Evolutionary conservation across 495 filamentous ascomycete genomes (phyloP), one percentile per base, ranked within the genome.

Genomic region (Aspergillus bertholletiae): DNA sequence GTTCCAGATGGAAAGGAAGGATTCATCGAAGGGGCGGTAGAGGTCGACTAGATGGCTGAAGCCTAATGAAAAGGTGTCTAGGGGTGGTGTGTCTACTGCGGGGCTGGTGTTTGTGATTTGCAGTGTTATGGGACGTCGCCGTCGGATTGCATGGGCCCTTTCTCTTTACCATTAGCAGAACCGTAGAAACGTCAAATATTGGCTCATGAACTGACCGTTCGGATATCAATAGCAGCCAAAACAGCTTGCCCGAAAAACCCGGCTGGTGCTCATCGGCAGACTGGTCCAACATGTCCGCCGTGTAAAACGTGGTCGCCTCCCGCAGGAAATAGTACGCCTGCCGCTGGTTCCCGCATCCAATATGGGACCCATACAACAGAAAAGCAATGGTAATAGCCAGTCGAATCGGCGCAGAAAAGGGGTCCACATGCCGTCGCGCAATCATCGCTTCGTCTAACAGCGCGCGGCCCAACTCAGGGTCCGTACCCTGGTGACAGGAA

Each of bases 121-220:
- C 3, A 88, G 80, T 24, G 82, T 84, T 58, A 92, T 80, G 9
- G 89, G 88, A 48, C 86, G 83, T 58, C 87, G 84, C 56, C 83
- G 83, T 59, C 88, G 86, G 22, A 93, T 75, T 17, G 88, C 89
- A 68, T 89, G 90, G 17, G 87, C 74, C n/a, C n/a, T n/a, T n/a
- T n/a, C n/a, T n/a, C n/a, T n/a, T n/a, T n/a, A n/a, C n/a, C n/a
- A n/a, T n/a, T n/a, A n/a, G n/a, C n/a, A n/a, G n/a, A n/a, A n/a
- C n/a, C n/a, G n/a, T n/a, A n/a, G n/a, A n/a, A n/a, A n/a, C n/a
- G n/a, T n/a, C n/a, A n/a, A n/a, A n/a, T n/a, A n/a, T n/a, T n/a
- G n/a, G n/a, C n/a, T n/a, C n/a, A n/a, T n/a, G 34, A 7, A 37
- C 51, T 9, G 59, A 87, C 86, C 86, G 81, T 71, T 92, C 88